phyloP scores from a whole-genome alignment of 108 stramenopile species.

The Pseudonitzschia pungens region DNA sequence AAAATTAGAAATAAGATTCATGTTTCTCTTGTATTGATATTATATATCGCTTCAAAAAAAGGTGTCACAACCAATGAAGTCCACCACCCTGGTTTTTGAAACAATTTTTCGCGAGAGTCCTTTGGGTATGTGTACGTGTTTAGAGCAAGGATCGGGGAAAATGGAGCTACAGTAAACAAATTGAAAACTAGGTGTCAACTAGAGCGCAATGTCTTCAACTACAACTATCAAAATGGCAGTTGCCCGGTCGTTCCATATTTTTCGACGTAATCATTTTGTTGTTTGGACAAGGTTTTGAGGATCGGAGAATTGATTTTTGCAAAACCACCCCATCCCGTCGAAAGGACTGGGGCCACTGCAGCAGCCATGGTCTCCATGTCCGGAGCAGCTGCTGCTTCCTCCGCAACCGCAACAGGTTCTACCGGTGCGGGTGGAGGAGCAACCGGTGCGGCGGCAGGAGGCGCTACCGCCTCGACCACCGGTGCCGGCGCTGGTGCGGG shows the following conservation, averaged over 20 bases:
- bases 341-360: slow-evolving; percentile 38
- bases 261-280: slow-evolving; percentile 72
- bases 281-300: slow-evolving; percentile 61
- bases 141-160: too few relatives aligned
- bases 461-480: slow-evolving; percentile 22
- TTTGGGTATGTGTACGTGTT: too few relatives aligned
- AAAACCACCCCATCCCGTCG: slow-evolving; percentile 61
- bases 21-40: too few relatives aligned
- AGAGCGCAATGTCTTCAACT: too few relatives aligned
- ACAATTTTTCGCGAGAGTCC: too few relatives aligned
- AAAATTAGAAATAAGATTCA: not conserved
- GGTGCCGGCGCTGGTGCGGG: slow-evolving; percentile 40
- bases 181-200: too few relatives aligned
- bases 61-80: too few relatives aligned
- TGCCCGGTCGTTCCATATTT: slow-evolving; percentile 84
- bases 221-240: slow-evolving; percentile 41
- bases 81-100: too few relatives aligned
- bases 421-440: slow-evolving; percentile 24
- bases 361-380: slow-evolving; percentile 22
- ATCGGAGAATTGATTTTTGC: slow-evolving; percentile 65
- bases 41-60: too few relatives aligned
- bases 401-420: slow-evolving; percentile 30
- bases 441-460: slow-evolving; percentile 23
- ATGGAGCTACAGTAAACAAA: too few relatives aligned
- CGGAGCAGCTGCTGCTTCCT: slow-evolving; percentile 27